Conservation (phyloP, 768 basidiomycete species). For the Termitomyces sp. region DNA sequence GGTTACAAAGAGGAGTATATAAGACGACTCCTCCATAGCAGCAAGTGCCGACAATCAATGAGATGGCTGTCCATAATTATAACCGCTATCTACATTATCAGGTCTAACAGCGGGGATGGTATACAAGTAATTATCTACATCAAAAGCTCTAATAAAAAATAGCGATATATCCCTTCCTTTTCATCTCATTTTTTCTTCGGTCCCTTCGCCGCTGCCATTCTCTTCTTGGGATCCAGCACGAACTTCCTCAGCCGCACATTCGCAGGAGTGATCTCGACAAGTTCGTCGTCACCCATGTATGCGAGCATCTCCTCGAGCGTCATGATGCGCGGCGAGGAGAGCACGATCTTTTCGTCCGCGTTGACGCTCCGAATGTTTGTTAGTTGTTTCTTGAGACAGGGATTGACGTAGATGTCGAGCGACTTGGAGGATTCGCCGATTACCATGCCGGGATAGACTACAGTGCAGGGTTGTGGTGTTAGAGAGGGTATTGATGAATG, state of each 20-base stretch:
- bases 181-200: neutral
- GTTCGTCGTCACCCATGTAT: slow-evolving; percentile 45
- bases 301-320: slow-evolving; percentile 39
- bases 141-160: neutral
- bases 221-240: slow-evolving; percentile 4
- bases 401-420: slow-evolving; percentile 42
- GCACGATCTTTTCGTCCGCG: slow-evolving; percentile 45
- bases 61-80: neutral
- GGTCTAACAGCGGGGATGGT: neutral
- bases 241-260: slow-evolving; percentile 37
- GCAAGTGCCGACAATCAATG: neutral
- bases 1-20: no score
- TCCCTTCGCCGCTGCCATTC: neutral
- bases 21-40: neutral
- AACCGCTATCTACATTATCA: neutral
- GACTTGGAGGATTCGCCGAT: slow-evolving; percentile 44
- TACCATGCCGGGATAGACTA: slow-evolving; percentile 48
- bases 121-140: neutral
- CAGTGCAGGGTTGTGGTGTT: slow-evolving; percentile 5
- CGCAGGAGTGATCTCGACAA: slow-evolving; percentile 41
- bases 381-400: slow-evolving; percentile 42
- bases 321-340: slow-evolving; percentile 38
- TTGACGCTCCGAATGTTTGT: slow-evolving; percentile 44
- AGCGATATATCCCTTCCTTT: neutral
- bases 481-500: neutral